phyloP scores from a whole-genome alignment of 257 asterid genomes.

The Buddleja alternifolia region DNA sequence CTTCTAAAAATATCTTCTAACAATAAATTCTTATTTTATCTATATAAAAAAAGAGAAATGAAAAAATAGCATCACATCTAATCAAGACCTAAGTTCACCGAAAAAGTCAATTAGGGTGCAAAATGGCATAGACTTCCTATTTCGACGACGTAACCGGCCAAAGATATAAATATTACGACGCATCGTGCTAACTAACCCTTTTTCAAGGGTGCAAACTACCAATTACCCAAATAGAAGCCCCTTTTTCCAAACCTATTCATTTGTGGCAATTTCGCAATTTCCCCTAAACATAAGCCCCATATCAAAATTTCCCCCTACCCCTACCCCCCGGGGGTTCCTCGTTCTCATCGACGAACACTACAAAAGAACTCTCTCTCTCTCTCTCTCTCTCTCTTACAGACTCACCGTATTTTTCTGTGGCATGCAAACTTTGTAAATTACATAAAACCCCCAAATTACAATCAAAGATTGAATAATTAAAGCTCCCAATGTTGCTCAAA shows the following conservation, averaged over 20 bases:
- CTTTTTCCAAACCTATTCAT: not conserved
- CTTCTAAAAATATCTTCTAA: too few species aligned
- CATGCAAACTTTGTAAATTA: slow-evolving; percentile 28
- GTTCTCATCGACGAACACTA: slow-evolving; percentile 38
- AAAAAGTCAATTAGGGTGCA: too few species aligned
- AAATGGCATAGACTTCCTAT: too few species aligned
- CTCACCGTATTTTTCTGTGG: slow-evolving; percentile 24
- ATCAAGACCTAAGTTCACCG: too few species aligned
- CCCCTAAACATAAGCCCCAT: not conserved
- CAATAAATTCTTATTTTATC: too few species aligned
- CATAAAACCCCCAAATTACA: not conserved
- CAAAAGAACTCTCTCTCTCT: slow-evolving; percentile 23
- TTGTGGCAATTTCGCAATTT: slow-evolving; percentile 10
- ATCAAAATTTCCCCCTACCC: not conserved
- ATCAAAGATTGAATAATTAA: not conserved
- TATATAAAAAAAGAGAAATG: too few species aligned
- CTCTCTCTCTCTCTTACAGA: too few species aligned
- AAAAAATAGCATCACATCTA: too few species aligned
- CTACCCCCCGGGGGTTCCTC: slow-evolving; percentile 23
- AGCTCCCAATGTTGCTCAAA: slow-evolving; percentile 41
- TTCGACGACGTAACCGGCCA: too few species aligned
- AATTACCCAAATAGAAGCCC: not conserved
- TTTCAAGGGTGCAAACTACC: too few species aligned
- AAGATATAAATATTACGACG: too few species aligned
- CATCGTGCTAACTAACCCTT: too few species aligned